Percentiles rank a stretch among this genome's conserved stretches.
phyloP scores from a whole-genome alignment of 495 filamentous ascomycete species.

The Thermochaetoides thermophila region DNA sequence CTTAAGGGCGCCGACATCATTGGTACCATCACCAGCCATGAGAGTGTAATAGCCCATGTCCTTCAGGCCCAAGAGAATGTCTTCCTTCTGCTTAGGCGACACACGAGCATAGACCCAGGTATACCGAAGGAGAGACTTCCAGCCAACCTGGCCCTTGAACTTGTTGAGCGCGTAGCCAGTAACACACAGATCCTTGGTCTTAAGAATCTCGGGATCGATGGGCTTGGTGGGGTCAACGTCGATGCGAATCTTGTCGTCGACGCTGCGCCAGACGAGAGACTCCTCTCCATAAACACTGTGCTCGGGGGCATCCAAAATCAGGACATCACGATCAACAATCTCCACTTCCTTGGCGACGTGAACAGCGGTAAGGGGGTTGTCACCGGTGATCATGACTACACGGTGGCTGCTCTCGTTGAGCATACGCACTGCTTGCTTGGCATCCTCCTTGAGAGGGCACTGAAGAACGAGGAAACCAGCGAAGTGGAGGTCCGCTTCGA shows the following conservation, averaged over 20 bases:
- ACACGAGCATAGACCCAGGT: slow-evolving; percentile 98
- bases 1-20: slow-evolving; percentile 95
- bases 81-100: slow-evolving; percentile 97
- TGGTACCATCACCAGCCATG: slow-evolving; percentile 98
- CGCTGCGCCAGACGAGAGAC: slow-evolving; percentile 82
- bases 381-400: slow-evolving; percentile 97
- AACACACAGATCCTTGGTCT: slow-evolving; percentile 83
- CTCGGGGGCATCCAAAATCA: slow-evolving; percentile 91
- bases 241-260: slow-evolving; percentile 78
- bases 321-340: slow-evolving; percentile 89
- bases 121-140: slow-evolving; percentile 63
- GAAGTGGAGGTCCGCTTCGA: slow-evolving; percentile 72
- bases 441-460: slow-evolving; percentile 92
- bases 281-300: slow-evolving; percentile 62
- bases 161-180: slow-evolving; percentile 89
- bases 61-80: slow-evolving; percentile 89
- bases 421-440: slow-evolving; percentile 86
- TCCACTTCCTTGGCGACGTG: slow-evolving; percentile 94
- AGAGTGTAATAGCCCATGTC: slow-evolving; percentile 94
- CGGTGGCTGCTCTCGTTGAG: slow-evolving; percentile 97
- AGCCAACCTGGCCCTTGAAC: slow-evolving; percentile 63
- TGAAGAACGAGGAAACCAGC: slow-evolving; percentile 94
- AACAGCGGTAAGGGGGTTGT: slow-evolving; percentile 92
- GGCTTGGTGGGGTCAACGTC: slow-evolving; percentile 75
- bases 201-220: slow-evolving; percentile 68